Evolutionary conservation across 2,329 filamentous ascomycete species (phyloP), one percentile per base, ranked within the genome.

Genomic region (Chaetomium strumarium): DNA sequence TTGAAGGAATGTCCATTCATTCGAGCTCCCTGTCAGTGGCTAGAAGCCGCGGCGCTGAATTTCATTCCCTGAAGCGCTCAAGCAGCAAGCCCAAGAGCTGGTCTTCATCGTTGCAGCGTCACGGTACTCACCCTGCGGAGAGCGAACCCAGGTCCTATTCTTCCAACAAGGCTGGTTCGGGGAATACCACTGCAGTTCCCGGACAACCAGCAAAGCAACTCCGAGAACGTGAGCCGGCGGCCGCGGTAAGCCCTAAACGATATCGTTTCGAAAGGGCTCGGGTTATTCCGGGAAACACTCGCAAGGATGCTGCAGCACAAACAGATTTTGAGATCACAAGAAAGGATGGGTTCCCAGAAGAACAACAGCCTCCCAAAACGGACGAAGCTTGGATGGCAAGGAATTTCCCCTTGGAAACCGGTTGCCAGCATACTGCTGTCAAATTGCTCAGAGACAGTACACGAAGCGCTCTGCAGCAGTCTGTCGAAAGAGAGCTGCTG

Each of bases 241-340:
- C n/a, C 2, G 12, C 37, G 33, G 29, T n/a, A 17, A 11, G 13
- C 8, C 11, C 9, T 13, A 31, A n/a, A 12, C 11, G 17, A 40
- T n/a, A 8, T 24, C 11, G 14, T 30, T 34, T 12, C 30, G 11
- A 33, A 2, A 38, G 31, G 2, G 17, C 14, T 14, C 36, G 6
- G 9, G 24, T 0, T 16, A 17, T 12, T 10, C 13, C 5, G 12
- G 11, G 16, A 4, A n/a, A 6, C 9, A 29, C 12, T 12, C 44
- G 50, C 36, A 57, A 46, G 37, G 51, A 59, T 37, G 54, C 53
- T 13, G 45, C 42, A 20, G 43, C 48, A 9, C 56, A 58, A 44
- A 55, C 56, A 17, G 62, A 64, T 29, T 55, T 55, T 36, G 54
- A 52, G n/a, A 46, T 55, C 2, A 60, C 51, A 45, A 49, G 49